Evolutionary conservation across 228 moss, liverwort and hornwort species (phyloP), one percentile per base, ranked within the genome.

Genomic region (Sphagnum fallax): DNA sequence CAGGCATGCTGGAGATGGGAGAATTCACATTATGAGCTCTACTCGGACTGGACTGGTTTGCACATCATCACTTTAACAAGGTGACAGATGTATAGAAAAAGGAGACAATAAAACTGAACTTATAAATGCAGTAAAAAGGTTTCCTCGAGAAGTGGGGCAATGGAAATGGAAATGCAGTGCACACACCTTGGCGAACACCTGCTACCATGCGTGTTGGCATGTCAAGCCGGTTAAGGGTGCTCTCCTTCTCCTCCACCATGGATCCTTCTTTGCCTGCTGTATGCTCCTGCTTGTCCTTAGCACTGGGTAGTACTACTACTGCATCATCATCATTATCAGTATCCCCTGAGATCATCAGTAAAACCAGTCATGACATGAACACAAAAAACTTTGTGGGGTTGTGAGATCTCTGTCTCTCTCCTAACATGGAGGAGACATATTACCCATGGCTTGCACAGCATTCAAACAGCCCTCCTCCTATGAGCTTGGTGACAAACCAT

Each of bases 151-250:
- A 0, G 9, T 8, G 50, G 11, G 8, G 18, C 2, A 57, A 13
- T 55, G 6, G 11, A 49, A 51, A 52, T 10, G 1, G 8, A n/a
- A 52, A 16, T 69, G 14, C 49, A 53, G n/a, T 12, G 6, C 11
- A 66, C 60, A 50, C 62, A 82, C 92, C 80, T 74, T 83, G 76
- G 61, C 83, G 84, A 66, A 79, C 90, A 50, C 89, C 92, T 12
- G 50, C 72, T 9, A 77, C 63, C 48, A 75, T 81, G 49, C 81
- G 72, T 74, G 62, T 83, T 0, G 92, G 90, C 93, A 92, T 98
- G 18, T 88, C 89, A 81, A 93, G 18, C 10, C 70, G 90, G 51
- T 93, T 81, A 60, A 93, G 78, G 52, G 87, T 93, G 69, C 85
- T 90, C 47, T 5, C 57, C 69, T 79, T 89, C 81, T 68, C 81